phyloP scores from a whole-genome alignment of 495 filamentous ascomycete genomes.

The Xylaria nigripes region DNA sequence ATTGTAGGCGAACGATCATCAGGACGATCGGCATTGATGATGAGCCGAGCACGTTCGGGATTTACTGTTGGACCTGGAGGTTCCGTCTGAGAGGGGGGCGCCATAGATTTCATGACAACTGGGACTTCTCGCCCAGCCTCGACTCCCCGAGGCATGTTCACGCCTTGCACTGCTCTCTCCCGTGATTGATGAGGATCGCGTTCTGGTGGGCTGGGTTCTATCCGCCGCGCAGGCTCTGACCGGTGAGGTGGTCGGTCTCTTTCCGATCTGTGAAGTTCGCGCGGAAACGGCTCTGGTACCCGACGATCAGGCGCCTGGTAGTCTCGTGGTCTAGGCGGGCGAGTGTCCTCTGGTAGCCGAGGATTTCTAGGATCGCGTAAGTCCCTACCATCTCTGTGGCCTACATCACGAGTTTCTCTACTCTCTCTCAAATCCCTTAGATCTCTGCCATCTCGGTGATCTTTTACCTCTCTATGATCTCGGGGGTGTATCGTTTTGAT shows the following conservation, averaged over 20 bases:
- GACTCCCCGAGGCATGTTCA: slow-evolving; percentile 18
- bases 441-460: slow-evolving; percentile 28
- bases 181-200: slow-evolving; percentile 30
- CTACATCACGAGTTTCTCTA: slow-evolving; percentile 23
- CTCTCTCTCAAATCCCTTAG: slow-evolving; percentile 23
- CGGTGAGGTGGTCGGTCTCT: slow-evolving; percentile 25
- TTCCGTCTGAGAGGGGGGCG: slow-evolving; percentile 25
- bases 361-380: slow-evolving; percentile 27
- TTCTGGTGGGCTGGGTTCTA: slow-evolving; percentile 29
- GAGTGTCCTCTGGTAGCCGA: slow-evolving; percentile 27
- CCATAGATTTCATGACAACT: slow-evolving; percentile 21
- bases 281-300: slow-evolving; percentile 17
- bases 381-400: slow-evolving; percentile 23
- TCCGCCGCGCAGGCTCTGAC: slow-evolving; percentile 27
- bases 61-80: slow-evolving; percentile 35
- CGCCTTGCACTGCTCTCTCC: slow-evolving; percentile 24
- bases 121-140: slow-evolving; percentile 28
- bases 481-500: slow-evolving; percentile 27
- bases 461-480: slow-evolving; percentile 27
- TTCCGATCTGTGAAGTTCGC: slow-evolving; percentile 23
- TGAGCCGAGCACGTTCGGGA: slow-evolving; percentile 36
- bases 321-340: slow-evolving; percentile 21
- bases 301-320: slow-evolving; percentile 23
- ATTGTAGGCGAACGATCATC: slow-evolving; percentile 30
- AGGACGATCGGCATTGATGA: slow-evolving; percentile 31